Evolutionary conservation across 2,329 filamentous ascomycete genomes (phyloP), one percentile per base, ranked within the genome.

Genomic region (Ophiocordyceps robertsii): DNA sequence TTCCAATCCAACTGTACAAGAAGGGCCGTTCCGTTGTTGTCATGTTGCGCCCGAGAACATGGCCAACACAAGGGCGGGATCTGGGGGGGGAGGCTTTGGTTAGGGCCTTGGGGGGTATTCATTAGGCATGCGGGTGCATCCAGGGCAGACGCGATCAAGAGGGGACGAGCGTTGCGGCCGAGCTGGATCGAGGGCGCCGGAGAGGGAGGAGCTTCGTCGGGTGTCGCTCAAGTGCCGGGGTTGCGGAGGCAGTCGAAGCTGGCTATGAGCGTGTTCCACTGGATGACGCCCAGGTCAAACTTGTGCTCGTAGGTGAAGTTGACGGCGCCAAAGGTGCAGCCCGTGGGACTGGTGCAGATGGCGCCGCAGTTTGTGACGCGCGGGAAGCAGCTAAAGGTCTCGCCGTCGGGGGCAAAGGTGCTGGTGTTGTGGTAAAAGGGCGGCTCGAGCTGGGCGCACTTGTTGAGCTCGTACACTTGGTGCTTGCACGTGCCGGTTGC

Each of bases 331-430:
- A 70, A 63, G 0, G 70, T 73, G 57, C 72, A 75, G 31, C 71
- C 72, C 37, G 65, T 67, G 3, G 69, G 69, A 38, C 69, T 72
- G 5, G 41, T 66, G 62, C 71, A 75, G 46, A 65, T 58, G 19
- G 54, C 58, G 30, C 56, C 57, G 52, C 72, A 75, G 21, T 53
- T 43, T 42, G 52, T 50, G 8, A 62, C 53, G 45, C 62, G 64
- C 3, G 69, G 70, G 52, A 58, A 69, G 58, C 71, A 75, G 47
- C 52, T 57, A 47, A 74, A 73, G 33, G 49, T 49, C 38, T 69
- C 70, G 32, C 62, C 67, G 46, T 74, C 70, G 8, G 67, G 68
- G 2, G 68, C 68, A 51, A 75, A 75, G 0, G 72, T 75, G 42
- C 53, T 59, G 29, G 61, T 58, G 54, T 72, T 69, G 35, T 55